These are phyloP conservation scores for Forsythia viridissima DNA, from an alignment of 257 asterid species.

Conservation along the genomic window DNA sequence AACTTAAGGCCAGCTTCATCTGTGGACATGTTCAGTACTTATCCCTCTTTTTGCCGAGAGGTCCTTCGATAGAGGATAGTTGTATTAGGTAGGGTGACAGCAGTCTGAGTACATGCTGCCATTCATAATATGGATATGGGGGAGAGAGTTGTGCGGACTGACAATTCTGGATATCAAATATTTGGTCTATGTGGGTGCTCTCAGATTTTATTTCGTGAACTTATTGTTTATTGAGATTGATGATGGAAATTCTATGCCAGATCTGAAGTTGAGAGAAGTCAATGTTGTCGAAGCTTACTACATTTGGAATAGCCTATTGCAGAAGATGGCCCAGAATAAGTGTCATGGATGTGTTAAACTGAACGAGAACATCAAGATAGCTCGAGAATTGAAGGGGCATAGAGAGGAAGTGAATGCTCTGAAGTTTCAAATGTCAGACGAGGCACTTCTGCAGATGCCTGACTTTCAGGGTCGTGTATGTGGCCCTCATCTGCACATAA, in stretches of 20 bases:
- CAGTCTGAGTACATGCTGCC: neutral
- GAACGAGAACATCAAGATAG: constrained; percentile 80
- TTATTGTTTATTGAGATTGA: constrained; percentile 10
- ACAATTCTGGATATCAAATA: constrained; percentile 3
- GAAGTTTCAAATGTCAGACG: constrained; percentile 92
- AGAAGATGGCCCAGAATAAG: constrained; percentile 84
- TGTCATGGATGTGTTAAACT: constrained; percentile 89
- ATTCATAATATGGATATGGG: neutral
- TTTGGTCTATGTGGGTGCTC: constrained; percentile 19
- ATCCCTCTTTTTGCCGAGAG: neutral
- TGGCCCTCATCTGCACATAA: constrained; percentile 16
- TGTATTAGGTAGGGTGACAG: neutral
- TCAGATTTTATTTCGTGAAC: constrained; percentile 14
- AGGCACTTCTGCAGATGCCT: constrained; percentile 99
- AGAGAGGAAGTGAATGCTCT: constrained; percentile 73
- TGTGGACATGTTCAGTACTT: neutral
- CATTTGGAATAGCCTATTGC: constrained; percentile 70
- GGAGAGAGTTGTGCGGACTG: neutral
- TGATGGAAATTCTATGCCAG: constrained; percentile 43
- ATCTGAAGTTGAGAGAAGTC: constrained; percentile 81
- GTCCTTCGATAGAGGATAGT: neutral
- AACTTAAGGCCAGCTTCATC: neutral
- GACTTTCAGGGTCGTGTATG: constrained; percentile 98
- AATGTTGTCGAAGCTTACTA: constrained; percentile 61
- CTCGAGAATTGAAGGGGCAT: constrained; percentile 64